Percentiles rank a stretch among this genome's conserved stretches.
Conservation (phyloP, 345 rosid species). For the Erysimum cheiranthoides region DNA sequence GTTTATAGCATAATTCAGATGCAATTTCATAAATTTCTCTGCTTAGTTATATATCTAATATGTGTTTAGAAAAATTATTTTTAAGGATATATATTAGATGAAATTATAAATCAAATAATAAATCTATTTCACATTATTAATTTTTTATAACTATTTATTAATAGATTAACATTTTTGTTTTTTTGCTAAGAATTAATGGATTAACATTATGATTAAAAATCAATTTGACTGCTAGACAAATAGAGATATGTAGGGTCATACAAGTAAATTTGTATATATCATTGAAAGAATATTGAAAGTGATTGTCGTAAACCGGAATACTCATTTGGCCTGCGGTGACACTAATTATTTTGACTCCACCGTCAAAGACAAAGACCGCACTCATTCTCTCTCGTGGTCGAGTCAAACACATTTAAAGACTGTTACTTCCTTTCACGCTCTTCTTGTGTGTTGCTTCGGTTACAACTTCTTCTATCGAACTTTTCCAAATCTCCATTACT, state of each 20-base stretch:
- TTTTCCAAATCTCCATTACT: background rate
- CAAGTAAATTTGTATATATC: background rate
- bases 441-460: constrained; percentile 38
- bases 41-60: too few relatives aligned
- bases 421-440: constrained; percentile 22
- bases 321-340: constrained; percentile 44
- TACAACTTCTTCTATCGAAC: constrained; percentile 1
- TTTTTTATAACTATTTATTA: too few relatives aligned
- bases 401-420: constrained; percentile 19
- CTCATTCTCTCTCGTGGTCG: constrained; percentile 32
- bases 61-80: too few relatives aligned
- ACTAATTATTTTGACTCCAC: constrained; percentile 40
- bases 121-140: too few relatives aligned
- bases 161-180: too few relatives aligned
- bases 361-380: constrained; percentile 38
- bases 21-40: too few relatives aligned
- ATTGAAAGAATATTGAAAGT: background rate
- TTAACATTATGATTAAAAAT: too few relatives aligned
- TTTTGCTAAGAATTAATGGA: too few relatives aligned
- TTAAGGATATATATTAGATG: too few relatives aligned
- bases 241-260: background rate
- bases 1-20: too few relatives aligned
- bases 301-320: constrained; percentile 31
- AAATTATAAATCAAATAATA: too few relatives aligned
- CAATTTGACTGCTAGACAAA: too few relatives aligned